Evolutionary conservation across 1,139 yeast species (phyloP), one percentile per base, ranked within the genome.

Genomic region (Wickerhamomyces sp.): DNA sequence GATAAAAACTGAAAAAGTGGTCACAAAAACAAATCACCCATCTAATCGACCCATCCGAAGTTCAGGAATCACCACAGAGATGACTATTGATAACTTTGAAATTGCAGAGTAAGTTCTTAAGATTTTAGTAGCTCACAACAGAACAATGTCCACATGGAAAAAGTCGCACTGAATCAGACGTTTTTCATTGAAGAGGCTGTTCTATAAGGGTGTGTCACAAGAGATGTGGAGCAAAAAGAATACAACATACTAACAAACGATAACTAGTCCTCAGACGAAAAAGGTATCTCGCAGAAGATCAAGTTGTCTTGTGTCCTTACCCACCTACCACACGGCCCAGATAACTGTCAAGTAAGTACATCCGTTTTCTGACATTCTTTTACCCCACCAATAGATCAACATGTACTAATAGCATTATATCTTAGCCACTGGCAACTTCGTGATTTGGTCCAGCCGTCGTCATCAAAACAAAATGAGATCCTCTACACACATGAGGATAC

Each of bases 361-460:
- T 14, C n/a, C n/a, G 19, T 23, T 16, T 8, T 14, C 17, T 11
- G 12, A 13, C 4, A 14, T 10, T 20, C 14, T 26, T 16, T 18
- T 27, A 20, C 21, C 15, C 18, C 18, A 20, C 14, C 19, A 17
- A 25, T 17, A 18, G 11, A 16, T 14, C 23, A 14, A 13, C 16
- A 34, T 37, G 36, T 40, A 34, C 40, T 10, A 10, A n/a, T n/a
- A 5, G 9, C 21, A 19, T n/a, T n/a, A n/a, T n/a, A 19, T 24
- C 20, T 31, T 27, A 77, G 79, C 43, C 96, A 88, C 62, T 88
- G 96, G 95, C 96, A 88, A 56, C 64, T 88, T 28, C 68, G 95
- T 32, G 94, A 88, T 52, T 68, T 88, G 50, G 64, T 87, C 17
- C 76, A 81, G 37, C 62, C 66, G 15, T 62, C 68, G 1, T 57